Base-by-base conservation (phyloP, 1,284 basidiomycete species). In the Irpex sp. region DNA sequence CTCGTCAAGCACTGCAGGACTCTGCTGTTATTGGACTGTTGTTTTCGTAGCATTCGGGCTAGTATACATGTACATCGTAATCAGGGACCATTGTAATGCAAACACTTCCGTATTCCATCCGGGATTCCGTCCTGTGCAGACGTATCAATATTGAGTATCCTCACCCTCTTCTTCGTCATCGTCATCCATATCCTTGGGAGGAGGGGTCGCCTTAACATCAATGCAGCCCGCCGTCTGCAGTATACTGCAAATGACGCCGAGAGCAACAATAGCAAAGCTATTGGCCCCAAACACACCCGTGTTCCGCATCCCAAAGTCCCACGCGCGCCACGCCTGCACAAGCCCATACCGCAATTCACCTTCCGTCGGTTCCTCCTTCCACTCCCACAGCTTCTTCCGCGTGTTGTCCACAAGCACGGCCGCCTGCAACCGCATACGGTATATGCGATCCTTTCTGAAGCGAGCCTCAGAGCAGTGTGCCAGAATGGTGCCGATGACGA, bases 401-500 rank as follows among this genome's bases (percentile, higher is more conserved):
- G 84, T 76, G 57, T 87, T 82, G 3, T 77, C 74, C n/a, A 85
- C 83, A 31, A 91, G 77, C 40, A 76, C 80, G n/a, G 70, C 74
- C 2, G 83, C 73, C 67, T 91, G 87, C 7, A 83, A 75, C 54
- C 80, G 78, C 88, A 92, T 88, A 17, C 85, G 80, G 61, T 85
- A 79, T 62, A 83, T 83, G 44, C 88, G 79, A 66, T 86, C 84
- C 57, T 74, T 80, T 64, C 89, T 77, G 79, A 82, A 87, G 40
- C 86, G 76, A 60, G 77, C 81, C 66, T 90, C 85, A 1, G 82
- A 73, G 57, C 74, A 77, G 51, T 85, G 86, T 0, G 86, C 87
- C 48, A 91, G 75, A 64, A 93, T 93, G 0, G 87, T 87, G 13
- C 90, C 89, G 6, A 87, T 77, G 1, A 91, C 85, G 26, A 92